Evolutionary conservation across 768 basidiomycete species (phyloP).

Genomic region (Phaeolepiota aurea): DNA sequence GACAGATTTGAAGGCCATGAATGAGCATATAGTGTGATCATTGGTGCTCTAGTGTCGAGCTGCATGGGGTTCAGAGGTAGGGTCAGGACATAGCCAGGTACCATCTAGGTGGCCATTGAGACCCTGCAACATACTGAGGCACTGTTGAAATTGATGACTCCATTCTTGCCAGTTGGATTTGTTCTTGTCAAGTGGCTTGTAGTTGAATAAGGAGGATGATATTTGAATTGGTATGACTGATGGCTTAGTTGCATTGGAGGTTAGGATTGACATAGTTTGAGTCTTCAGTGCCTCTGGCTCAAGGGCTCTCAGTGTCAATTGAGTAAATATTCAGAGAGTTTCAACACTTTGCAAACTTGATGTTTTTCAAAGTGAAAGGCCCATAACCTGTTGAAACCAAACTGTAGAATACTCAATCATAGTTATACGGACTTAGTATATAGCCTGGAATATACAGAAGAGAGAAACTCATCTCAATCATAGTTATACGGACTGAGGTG

Average conservation of each 20-base stretch:
- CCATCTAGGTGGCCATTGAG: neutral
- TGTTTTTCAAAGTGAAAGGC: neutral
- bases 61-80: neutral
- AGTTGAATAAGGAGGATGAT: neutral
- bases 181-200: neutral
- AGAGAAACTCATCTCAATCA: neutral
- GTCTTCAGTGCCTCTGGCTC: neutral
- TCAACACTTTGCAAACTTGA: neutral
- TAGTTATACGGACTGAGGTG: neutral
- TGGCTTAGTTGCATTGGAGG: neutral
- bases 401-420: neutral
- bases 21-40: neutral
- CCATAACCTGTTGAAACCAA: neutral
- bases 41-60: neutral
- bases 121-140: neutral
- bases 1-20: neutral
- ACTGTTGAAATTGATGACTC: neutral
- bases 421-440: neutral
- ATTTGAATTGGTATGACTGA: neutral
- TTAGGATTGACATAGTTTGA: neutral
- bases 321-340: neutral
- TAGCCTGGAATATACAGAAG: neutral
- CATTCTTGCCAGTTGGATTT: neutral
- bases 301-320: neutral
- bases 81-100: neutral